A percentile compares a stretch with the other conserved stretches of the same genome.
phyloP scores from a whole-genome alignment of 306 rosid species.

The Sicyos baderoa region DNA sequence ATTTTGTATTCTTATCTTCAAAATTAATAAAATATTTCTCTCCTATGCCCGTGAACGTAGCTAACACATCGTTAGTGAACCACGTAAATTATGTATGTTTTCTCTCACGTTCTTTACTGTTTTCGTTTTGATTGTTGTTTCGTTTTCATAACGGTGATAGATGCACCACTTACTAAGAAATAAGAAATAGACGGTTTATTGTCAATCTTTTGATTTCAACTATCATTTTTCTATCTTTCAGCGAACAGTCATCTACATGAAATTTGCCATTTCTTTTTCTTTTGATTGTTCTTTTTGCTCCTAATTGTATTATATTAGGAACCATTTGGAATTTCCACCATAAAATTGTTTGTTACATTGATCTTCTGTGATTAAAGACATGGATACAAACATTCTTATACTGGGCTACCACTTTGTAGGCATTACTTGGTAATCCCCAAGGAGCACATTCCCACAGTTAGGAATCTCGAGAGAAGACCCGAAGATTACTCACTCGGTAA shows the following conservation, averaged over 20 bases:
- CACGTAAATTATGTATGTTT: too few relatives aligned
- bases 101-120: too few relatives aligned
- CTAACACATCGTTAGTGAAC: too few relatives aligned
- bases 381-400: background rate
- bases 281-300: background rate
- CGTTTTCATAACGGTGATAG: too few relatives aligned
- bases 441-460: conserved; percentile 55
- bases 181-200: background rate
- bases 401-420: conserved; percentile 27
- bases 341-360: background rate
- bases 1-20: too few relatives aligned
- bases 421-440: conserved; percentile 64
- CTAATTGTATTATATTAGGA: background rate
- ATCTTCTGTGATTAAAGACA: conserved; percentile 11
- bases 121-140: too few relatives aligned
- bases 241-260: background rate
- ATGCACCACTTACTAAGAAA: background rate
- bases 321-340: background rate
- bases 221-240: background rate
- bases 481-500: conserved; percentile 56
- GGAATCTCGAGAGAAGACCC: conserved; percentile 35
- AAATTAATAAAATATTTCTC: too few relatives aligned
- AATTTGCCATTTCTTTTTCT: background rate
- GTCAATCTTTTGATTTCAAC: background rate
- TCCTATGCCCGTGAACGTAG: too few relatives aligned